These are phyloP conservation scores for Lactuca sativa DNA, from an alignment of 129 eudicot species.

Conservation along the genomic window DNA sequence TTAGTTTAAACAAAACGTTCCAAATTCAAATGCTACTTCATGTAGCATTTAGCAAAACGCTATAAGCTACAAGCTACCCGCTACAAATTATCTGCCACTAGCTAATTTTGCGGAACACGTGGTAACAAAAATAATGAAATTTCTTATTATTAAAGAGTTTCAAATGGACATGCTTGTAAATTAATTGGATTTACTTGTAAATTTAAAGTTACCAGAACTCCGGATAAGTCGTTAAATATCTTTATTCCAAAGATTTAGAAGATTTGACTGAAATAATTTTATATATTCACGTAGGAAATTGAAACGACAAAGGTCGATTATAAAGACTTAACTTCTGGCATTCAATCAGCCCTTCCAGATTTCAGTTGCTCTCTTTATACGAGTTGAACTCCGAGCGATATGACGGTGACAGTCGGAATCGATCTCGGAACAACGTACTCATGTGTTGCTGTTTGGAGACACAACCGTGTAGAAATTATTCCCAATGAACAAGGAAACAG, in stretches of 20 bases:
- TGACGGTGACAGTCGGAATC: conserved; percentile 43
- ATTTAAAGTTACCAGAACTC: background rate
- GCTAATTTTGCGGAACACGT: no score
- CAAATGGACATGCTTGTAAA: no score
- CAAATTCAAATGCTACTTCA: no score
- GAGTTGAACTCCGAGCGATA: background rate
- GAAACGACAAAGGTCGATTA: background rate
- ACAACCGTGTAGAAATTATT: conserved; percentile 64
- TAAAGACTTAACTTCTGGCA: background rate
- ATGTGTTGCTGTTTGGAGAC: conserved; percentile 67
- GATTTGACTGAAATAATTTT: background rate
- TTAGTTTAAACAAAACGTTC: no score
- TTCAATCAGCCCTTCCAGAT: background rate
- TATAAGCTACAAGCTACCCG: no score
- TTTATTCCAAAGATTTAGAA: no score
- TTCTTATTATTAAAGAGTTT: no score
- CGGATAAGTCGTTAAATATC: background rate
- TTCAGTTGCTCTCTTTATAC: background rate
- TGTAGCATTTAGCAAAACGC: no score
- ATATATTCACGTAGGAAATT: background rate
- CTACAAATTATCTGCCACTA: no score
- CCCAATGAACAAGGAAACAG: conserved; percentile 75
- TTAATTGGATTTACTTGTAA: background rate
- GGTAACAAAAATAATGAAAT: no score
- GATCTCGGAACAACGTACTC: conserved; percentile 72